These are phyloP conservation scores for Chaetomidium leptoderma DNA, from an alignment of 495 filamentous ascomycete species.

Conservation along the genomic window DNA sequence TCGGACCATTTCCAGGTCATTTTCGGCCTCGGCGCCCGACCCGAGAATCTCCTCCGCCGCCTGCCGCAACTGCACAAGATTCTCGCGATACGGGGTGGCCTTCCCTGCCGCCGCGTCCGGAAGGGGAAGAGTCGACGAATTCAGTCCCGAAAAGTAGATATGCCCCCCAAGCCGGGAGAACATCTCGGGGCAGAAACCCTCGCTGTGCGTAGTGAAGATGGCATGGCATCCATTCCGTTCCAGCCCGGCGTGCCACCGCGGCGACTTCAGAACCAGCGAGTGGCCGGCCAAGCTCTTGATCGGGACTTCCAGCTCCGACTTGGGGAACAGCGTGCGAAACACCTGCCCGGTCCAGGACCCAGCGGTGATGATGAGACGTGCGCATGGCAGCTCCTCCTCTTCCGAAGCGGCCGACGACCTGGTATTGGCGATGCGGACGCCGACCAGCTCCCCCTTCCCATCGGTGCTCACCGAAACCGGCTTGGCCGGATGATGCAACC, in stretches of 20 bases:
- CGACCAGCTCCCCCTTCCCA: slow-evolving; percentile 40
- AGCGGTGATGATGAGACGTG: slow-evolving; percentile 58
- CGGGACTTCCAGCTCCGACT: slow-evolving; percentile 45
- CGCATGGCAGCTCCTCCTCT: slow-evolving; percentile 54
- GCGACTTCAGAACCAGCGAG: slow-evolving; percentile 61
- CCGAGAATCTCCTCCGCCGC: slow-evolving; percentile 57
- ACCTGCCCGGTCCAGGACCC: slow-evolving; percentile 67
- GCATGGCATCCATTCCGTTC: slow-evolving; percentile 56
- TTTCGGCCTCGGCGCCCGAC: slow-evolving; percentile 28
- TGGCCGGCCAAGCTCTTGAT: slow-evolving; percentile 66
- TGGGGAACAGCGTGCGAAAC: slow-evolving; percentile 60
- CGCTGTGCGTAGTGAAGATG: slow-evolving; percentile 57
- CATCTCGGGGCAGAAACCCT: slow-evolving; percentile 66
- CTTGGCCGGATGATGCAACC: slow-evolving; percentile 60
- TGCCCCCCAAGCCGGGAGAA: slow-evolving; percentile 62
- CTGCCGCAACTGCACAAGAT: slow-evolving; percentile 50
- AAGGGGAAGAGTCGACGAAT: slow-evolving; percentile 53
- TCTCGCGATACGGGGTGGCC: slow-evolving; percentile 37
- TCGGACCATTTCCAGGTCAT: slow-evolving; percentile 57
- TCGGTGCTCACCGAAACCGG: slow-evolving; percentile 52
- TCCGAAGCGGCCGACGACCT: slow-evolving; percentile 47
- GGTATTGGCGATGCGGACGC: slow-evolving; percentile 42
- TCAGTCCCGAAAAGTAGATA: slow-evolving; percentile 73
- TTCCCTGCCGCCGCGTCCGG: slow-evolving; percentile 50
- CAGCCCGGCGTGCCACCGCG: slow-evolving; percentile 46